Evolutionary conservation across 1,284 basidiomycete species (phyloP).

Genomic region (Pseudozyma flocculosa): DNA sequence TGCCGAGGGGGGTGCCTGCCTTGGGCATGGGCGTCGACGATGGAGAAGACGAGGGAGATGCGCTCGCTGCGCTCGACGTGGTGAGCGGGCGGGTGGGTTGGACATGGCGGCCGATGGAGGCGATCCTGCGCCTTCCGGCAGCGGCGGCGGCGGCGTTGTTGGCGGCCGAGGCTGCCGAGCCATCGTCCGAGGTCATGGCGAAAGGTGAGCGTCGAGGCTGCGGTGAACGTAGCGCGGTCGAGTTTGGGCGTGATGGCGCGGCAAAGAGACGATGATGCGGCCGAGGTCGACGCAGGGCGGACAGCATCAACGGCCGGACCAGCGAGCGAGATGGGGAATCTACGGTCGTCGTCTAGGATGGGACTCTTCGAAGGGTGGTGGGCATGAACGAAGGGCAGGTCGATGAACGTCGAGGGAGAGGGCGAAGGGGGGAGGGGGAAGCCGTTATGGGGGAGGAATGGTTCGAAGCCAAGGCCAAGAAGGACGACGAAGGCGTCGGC

Average conservation of each 20-base stretch:
- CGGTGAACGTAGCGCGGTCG: too few species aligned
- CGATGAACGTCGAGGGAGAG: too few species aligned
- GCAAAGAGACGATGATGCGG: neutral
- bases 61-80: slow-evolving; percentile 9
- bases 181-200: slow-evolving; percentile 4
- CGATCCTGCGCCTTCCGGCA: slow-evolving; percentile 19
- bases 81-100: slow-evolving; percentile 20
- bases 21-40: neutral
- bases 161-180: neutral
- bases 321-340: too few species aligned
- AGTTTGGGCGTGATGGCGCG: slow-evolving; percentile 58
- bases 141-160: neutral
- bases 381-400: too few species aligned
- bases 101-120: slow-evolving; percentile 28
- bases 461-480: too few species aligned
- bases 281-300: neutral
- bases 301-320: neutral
- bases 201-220: slow-evolving; percentile 66
- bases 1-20: slow-evolving; percentile 31
- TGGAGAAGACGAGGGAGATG: slow-evolving; percentile 11
- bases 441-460: too few species aligned
- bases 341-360: too few species aligned
- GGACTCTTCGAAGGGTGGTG: too few species aligned
- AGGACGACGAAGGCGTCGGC: too few species aligned
- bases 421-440: too few species aligned